Evolutionary conservation across 2,329 filamentous ascomycete species (phyloP).

Genomic region (Phaeophleospora eucalypticola): DNA sequence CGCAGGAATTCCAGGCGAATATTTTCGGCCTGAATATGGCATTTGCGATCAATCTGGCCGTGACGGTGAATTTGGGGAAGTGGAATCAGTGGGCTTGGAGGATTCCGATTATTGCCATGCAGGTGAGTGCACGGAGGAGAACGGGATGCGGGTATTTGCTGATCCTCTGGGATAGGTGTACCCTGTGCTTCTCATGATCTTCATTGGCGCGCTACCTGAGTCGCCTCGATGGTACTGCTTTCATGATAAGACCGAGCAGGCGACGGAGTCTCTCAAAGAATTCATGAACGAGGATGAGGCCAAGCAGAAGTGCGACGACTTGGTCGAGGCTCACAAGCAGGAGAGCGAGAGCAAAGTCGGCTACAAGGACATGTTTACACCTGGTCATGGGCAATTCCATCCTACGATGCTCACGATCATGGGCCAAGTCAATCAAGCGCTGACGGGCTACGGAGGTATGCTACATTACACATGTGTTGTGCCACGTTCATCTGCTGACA

Average conservation of each 20-base stretch:
- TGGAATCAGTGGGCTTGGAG: constrained; percentile 59
- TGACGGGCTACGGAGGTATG: constrained; percentile 43
- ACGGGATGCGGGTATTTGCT: background rate
- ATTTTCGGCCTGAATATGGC: constrained; percentile 60
- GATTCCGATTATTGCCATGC: constrained; percentile 58
- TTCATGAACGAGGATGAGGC: constrained; percentile 52
- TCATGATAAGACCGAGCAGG: constrained; percentile 49
- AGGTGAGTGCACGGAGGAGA: constrained; percentile 25
- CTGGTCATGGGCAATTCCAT: constrained; percentile 54
- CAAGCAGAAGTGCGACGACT: constrained; percentile 47
- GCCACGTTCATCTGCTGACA: background rate
- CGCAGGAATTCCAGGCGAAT: constrained; percentile 62
- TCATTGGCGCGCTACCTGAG: constrained; percentile 54
- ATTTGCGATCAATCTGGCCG: constrained; percentile 55
- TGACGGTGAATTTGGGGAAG: constrained; percentile 54
- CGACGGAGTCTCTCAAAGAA: constrained; percentile 44
- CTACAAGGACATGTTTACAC: constrained; percentile 57
- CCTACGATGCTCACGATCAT: constrained; percentile 59
- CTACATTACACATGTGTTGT: background rate
- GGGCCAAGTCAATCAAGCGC: constrained; percentile 59
- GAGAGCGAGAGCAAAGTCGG: constrained; percentile 44
- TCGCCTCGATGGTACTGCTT: constrained; percentile 56
- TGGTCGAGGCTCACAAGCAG: constrained; percentile 49
- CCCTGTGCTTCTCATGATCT: constrained; percentile 50
- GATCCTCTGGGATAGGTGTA: constrained; percentile 37